Evolutionary conservation across 306 rosid species (phyloP).

Genomic region (Gleditsia sinensis): DNA sequence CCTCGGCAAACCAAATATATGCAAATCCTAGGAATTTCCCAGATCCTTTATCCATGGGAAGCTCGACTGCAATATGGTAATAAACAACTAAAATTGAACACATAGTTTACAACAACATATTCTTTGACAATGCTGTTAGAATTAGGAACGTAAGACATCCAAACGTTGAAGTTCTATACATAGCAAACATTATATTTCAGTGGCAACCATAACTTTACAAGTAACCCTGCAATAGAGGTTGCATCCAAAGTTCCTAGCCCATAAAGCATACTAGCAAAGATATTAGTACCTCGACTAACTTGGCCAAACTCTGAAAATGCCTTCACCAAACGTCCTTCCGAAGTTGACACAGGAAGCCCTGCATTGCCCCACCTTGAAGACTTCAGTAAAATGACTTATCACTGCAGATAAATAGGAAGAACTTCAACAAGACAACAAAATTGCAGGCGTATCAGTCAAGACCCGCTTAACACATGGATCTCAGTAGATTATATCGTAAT

Average conservation of each 20-base stretch:
- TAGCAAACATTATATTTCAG: neutral
- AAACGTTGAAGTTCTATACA: neutral
- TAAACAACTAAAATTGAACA: neutral
- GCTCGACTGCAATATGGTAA: conserved; percentile 40
- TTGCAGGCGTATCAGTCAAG: neutral
- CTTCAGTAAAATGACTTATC: conserved; percentile 33
- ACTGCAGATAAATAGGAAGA: conserved; percentile 17
- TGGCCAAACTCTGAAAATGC: conserved; percentile 52
- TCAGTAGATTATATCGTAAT: neutral
- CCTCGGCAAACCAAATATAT: conserved; percentile 42
- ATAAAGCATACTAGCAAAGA: neutral
- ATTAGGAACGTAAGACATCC: too few species aligned
- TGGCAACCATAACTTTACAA: neutral
- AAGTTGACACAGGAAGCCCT: conserved; percentile 53
- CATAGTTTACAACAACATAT: neutral
- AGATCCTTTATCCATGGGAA: conserved; percentile 36
- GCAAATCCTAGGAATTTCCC: conserved; percentile 51
- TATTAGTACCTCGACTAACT: conserved; percentile 41
- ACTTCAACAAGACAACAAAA: conserved; percentile 11
- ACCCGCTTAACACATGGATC: neutral
- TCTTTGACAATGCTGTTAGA: neutral
- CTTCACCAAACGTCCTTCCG: conserved; percentile 46
- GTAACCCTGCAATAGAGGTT: neutral
- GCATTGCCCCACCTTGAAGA: conserved; percentile 36
- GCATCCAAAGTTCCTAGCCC: neutral